Evolutionary conservation across 2,329 filamentous ascomycete species (phyloP), one percentile per base, ranked within the genome.

Genomic region (Penicillium sp.): DNA sequence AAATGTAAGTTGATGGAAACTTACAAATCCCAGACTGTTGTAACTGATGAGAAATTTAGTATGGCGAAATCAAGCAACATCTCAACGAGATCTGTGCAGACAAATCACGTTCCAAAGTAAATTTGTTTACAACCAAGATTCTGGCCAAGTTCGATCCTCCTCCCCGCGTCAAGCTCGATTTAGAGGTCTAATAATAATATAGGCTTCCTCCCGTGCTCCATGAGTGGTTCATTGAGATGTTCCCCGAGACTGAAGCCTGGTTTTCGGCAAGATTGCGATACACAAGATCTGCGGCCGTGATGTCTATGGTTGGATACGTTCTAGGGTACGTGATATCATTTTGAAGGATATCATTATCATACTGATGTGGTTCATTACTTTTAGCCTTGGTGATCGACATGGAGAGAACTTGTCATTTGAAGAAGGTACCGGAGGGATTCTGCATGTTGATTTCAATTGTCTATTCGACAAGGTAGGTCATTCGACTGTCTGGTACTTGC

Each of bases 381-480:
- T 55, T 26, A 80, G 90, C 0, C 82, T 99, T 0, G 95, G 95
- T 39, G 95, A 99, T 75, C 88, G 95, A 4, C 95, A 99, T 76
- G 93, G 93, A 57, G 95, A 99, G 75, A 99, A 99, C 75, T 91
- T 99, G 54, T 85, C 97, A 29, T 87, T 99, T 31, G 92, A 98
- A 74, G 92, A 98, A 78, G 89, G 90, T 55, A 96, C 92, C 63
- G 95, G 96, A 45, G 93, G 93, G 51, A 88, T 96, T 2, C 91
- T 99, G 75, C 95, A 99, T 75, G 96, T 99, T 46, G 95, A 99
- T 77, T 99, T 99, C 83, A 99, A 99, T 78, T 99, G 96, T 75
- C 86, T 99, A 4, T 99, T 99, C 73, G 96, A 99, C 80, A 99
- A 99, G 67, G 75, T 76, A 14, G n/a, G 54, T 23, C 13, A n/a